phyloP scores from a whole-genome alignment of 2,329 filamentous ascomycete species.

The Hypoxylon sp. region DNA sequence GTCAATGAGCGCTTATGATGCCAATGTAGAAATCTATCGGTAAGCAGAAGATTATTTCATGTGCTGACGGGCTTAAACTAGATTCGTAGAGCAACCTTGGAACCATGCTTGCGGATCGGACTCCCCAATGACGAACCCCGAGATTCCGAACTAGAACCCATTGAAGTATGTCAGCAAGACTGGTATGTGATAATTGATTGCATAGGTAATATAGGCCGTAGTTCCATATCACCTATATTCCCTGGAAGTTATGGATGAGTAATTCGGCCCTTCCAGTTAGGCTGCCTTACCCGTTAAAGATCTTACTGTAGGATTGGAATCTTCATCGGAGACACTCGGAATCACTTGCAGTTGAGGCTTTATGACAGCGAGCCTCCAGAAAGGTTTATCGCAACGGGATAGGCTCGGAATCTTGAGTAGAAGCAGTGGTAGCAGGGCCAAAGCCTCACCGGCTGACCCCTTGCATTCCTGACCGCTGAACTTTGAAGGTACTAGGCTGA shows the following conservation, averaged over 20 bases:
- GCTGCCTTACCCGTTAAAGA: constrained; percentile 13
- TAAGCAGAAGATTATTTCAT: not conserved
- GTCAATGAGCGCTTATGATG: constrained; percentile 1
- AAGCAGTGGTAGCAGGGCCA: constrained; percentile 3
- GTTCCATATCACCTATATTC: constrained; percentile 21
- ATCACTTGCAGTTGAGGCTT: constrained; percentile 10
- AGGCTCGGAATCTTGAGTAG: constrained; percentile 28
- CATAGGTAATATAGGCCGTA: constrained; percentile 5
- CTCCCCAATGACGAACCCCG: constrained; percentile 28
- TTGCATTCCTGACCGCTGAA: constrained; percentile 24
- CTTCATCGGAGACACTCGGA: constrained; percentile 33
- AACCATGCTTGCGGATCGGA: constrained; percentile 18
- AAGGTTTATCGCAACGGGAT: constrained; percentile 20
- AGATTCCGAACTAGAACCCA: constrained; percentile 31
- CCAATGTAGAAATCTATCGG: constrained; percentile 5
- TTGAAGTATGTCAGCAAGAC: constrained; percentile 28
- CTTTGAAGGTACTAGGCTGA: not conserved
- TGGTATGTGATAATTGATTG: constrained; percentile 31
- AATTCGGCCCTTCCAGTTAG: constrained; percentile 9
- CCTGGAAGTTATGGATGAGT: constrained; percentile 8
- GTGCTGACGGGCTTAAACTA: constrained; percentile 25
- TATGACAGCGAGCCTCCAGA: not conserved
- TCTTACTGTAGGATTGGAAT: not conserved
- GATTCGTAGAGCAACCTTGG: constrained; percentile 18
- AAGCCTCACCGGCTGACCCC: constrained; percentile 29